Base-by-base conservation (phyloP, 805 yeast genomes). In the Alloascoidea hylecoeti region DNA sequence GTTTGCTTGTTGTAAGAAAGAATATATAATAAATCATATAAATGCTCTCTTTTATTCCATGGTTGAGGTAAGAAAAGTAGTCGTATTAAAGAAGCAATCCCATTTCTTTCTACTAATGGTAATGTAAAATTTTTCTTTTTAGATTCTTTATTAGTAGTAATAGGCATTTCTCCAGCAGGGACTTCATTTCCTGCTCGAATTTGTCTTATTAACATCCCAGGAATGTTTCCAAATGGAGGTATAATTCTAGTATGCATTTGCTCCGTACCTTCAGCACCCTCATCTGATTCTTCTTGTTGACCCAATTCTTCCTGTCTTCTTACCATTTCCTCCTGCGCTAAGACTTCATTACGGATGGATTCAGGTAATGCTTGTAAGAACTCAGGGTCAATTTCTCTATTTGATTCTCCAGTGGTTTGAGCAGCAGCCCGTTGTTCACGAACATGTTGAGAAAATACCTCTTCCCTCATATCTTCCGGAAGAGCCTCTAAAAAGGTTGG, bases 401-500 rank as follows among this genome's bases (percentile, higher is more conserved):
- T 61, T 12, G 66, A 60, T 1, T 57, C 51, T 1, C 73, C 63
- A 51, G 43, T 58, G 33, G 56, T 36, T 6, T 43, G 37, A 15
- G 44, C 82, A 60, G 63, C 72, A 34, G 64, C 78, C 42, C 92
- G 64, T 41, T 88, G 63, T 46, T 83, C 92, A 33, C 86, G 62
- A 4, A 85, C 62, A 49, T 86, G 95, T 44, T 85, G 89, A 0
- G 88, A 73, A 50, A 83, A 76, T 0, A 86, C 96, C 50, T 88
- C 96, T 44, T 85, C 94, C 37, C 96, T 64, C 82, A 88, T 81
- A 38, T 83, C 92, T 34, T 84, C 95, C 0, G 96, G 96, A 28
- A 88, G 64, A 0, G 95, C 96, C 48, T 78, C 80, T 42, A 88
- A 63, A 52, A 85, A 88, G 46, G 82, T 89, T 0, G 95, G 94